Percentiles rank a stretch among this genome's conserved stretches.
phyloP scores from a whole-genome alignment of 73 alveolate species.

The Paramecium biaurelia region DNA sequence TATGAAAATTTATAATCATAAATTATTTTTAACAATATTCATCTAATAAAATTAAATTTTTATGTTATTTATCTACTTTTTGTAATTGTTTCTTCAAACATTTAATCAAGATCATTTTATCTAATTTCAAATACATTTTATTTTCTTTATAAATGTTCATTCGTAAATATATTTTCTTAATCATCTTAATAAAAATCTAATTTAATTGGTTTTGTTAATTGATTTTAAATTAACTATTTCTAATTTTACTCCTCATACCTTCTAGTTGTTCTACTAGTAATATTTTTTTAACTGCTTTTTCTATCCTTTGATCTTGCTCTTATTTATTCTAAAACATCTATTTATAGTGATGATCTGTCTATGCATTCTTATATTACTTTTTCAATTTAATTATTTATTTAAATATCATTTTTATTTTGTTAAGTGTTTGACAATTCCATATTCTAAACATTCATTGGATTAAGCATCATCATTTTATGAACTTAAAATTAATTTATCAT shows the following conservation, averaged over 20 bases:
- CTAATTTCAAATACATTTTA: neutral
- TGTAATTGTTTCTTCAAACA: neutral
- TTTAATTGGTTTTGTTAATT: neutral
- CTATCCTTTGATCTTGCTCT: conserved; percentile 41
- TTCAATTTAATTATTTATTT: neutral
- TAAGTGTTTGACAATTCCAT: neutral
- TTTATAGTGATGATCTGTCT: neutral
- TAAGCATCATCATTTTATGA: neutral
- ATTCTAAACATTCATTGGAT: neutral
- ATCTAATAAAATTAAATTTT: neutral
- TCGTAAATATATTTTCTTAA: neutral
- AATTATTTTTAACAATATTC: neutral
- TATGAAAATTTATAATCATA: neutral
- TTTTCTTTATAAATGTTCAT: neutral
- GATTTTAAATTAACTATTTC: neutral
- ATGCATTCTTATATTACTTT: neutral
- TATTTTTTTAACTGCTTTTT: neutral
- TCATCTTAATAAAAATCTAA: neutral
- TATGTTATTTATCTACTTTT: neutral
- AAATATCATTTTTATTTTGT: neutral
- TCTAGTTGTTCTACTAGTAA: neutral
- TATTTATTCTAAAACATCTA: neutral
- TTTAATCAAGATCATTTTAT: neutral
- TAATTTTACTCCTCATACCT: neutral
- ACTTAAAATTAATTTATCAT: neutral